Percentiles rank a stretch among this genome's conserved stretches.
These are phyloP conservation scores for Lactuca saligna DNA, from an alignment of 129 eudicot genomes.

Conservation along the genomic window DNA sequence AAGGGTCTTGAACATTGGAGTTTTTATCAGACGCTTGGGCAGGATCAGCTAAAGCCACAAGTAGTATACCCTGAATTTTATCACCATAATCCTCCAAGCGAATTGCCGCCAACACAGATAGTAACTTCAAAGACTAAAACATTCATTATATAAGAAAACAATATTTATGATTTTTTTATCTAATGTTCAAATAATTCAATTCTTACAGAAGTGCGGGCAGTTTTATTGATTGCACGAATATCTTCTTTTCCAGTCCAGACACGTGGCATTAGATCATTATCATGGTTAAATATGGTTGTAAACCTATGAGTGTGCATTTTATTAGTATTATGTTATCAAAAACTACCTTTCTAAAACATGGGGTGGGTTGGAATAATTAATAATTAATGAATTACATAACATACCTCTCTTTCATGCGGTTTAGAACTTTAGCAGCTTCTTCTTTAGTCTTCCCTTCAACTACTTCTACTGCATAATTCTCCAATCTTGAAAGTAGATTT, in stretches of 20 bases:
- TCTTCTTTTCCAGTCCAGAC: constrained; percentile 96
- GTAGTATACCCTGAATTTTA: constrained; percentile 53
- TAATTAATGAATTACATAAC: too few relatives aligned
- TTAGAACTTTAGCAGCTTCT: constrained; percentile 79
- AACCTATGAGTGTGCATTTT: constrained; percentile 49
- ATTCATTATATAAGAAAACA: background rate
- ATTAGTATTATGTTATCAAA: constrained; percentile 5
- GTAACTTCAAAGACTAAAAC: constrained; percentile 61
- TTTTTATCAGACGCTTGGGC: constrained; percentile 40
- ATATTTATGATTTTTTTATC: background rate
- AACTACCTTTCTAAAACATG: background rate
- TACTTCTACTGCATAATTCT: constrained; percentile 60
- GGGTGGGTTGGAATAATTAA: background rate
- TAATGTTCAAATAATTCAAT: background rate
- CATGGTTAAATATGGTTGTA: constrained; percentile 77
- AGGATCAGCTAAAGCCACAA: constrained; percentile 59
- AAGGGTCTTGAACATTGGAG: constrained; percentile 47
- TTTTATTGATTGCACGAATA: constrained; percentile 74
- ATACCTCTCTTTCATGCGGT: constrained; percentile 84
- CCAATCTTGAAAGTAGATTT: constrained; percentile 54
- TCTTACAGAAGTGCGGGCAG: constrained; percentile 89
- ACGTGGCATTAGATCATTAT: constrained; percentile 87
- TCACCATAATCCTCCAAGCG: constrained; percentile 69
- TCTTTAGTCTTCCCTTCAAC: constrained; percentile 85
- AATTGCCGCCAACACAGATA: constrained; percentile 60